Evolutionary conservation across 164 flowering plant genomes (phyloP).

Genomic region (Vitis labrusca): DNA sequence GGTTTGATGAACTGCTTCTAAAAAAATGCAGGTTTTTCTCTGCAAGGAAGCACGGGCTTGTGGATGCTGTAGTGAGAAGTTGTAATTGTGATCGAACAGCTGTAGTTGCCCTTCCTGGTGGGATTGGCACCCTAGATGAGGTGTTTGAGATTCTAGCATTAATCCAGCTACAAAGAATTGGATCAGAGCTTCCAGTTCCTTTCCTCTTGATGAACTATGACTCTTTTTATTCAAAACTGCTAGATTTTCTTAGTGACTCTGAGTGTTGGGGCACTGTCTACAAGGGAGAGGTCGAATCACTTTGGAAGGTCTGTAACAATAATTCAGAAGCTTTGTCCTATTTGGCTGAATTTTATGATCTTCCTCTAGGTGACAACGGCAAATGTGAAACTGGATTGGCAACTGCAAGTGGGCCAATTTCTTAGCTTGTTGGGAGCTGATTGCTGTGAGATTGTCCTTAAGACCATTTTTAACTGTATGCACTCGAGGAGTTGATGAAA

Average conservation of each 20-base stretch:
- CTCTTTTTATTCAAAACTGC: slow-evolving; percentile 72
- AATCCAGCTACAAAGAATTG: slow-evolving; percentile 83
- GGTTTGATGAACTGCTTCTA: neutral
- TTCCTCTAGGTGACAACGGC: slow-evolving; percentile 17
- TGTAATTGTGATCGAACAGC: slow-evolving; percentile 69
- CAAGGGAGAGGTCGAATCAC: slow-evolving; percentile 67
- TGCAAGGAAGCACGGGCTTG: slow-evolving; percentile 91
- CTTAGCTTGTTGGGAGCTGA: neutral
- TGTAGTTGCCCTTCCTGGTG: slow-evolving; percentile 86
- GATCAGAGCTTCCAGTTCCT: slow-evolving; percentile 80
- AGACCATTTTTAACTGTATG: neutral
- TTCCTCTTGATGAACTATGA: slow-evolving; percentile 90
- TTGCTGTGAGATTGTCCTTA: neutral
- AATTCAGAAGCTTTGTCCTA: slow-evolving; percentile 78
- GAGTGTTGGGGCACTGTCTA: slow-evolving; percentile 64
- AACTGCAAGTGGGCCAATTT: slow-evolving; percentile 12
- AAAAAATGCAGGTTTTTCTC: slow-evolving; percentile 74
- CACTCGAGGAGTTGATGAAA: too few relatives aligned
- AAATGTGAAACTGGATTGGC: slow-evolving; percentile 11
- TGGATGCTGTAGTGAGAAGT: slow-evolving; percentile 79
- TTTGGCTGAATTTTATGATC: slow-evolving; percentile 55
- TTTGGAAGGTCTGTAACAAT: slow-evolving; percentile 70
- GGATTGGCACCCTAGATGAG: slow-evolving; percentile 91
- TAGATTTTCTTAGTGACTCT: slow-evolving; percentile 70
- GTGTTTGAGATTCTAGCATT: slow-evolving; percentile 80